A percentile compares a stretch with the other conserved stretches of the same genome.
Conservation (phyloP, 257 asterid species). For the Solanum chiquidenum region DNA sequence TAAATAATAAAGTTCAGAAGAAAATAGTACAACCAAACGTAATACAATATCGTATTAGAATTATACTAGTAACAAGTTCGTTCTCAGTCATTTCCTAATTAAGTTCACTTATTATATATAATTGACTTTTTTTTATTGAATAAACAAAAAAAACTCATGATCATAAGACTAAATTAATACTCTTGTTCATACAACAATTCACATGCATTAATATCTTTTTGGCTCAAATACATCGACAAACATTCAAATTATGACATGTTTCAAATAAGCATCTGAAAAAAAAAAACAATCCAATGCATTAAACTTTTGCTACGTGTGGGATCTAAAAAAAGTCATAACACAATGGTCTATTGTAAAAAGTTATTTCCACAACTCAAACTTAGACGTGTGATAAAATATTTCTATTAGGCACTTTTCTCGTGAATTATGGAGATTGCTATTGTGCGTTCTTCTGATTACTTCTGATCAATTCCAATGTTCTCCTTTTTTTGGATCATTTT, state of each 20-base stretch:
- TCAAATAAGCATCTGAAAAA: no score
- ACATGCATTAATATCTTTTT: neutral
- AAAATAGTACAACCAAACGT: neutral
- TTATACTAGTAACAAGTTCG: neutral
- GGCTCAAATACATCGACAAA: neutral
- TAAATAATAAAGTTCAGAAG: neutral
- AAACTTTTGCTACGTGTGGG: fast-evolving
- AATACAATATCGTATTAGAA: neutral
- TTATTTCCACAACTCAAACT: no score
- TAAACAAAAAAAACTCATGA: neutral
- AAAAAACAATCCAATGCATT: fast-evolving
- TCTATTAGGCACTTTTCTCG: no score
- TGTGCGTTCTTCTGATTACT: no score
- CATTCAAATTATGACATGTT: no score
- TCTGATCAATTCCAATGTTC: no score
- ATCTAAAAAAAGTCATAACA: no score
- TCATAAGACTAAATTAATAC: neutral
- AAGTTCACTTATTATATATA: neutral
- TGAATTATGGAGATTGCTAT: no score
- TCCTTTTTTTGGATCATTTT: no score
- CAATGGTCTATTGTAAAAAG: no score
- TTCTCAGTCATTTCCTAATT: neutral
- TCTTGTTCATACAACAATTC: neutral
- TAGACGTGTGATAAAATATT: no score
- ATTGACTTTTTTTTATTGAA: neutral